Conservation (phyloP, 805 yeast species). For the Saturnispora saitoi region DNA sequence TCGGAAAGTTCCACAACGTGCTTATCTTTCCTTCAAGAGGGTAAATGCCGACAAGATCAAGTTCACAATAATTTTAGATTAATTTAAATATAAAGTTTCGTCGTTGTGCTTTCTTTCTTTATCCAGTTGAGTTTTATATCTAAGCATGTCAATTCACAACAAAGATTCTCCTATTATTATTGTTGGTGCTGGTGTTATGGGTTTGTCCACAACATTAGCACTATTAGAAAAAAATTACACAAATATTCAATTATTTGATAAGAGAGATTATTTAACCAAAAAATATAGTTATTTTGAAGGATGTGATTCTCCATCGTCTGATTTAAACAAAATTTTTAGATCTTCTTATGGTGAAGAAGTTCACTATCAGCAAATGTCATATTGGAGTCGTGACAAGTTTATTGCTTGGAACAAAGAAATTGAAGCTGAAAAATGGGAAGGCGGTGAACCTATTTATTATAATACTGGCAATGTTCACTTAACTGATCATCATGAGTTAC, state of each 20-base stretch:
- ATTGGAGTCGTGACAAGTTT: conserved; percentile 12
- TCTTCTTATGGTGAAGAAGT: conserved; percentile 15
- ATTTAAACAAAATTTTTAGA: conserved; percentile 18
- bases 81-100: too few relatives aligned
- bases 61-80: too few relatives aligned
- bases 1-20: background rate
- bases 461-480: conserved; percentile 15
- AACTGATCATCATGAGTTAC: conserved; percentile 8
- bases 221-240: conserved; percentile 15
- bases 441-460: conserved; percentile 13
- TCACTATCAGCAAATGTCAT: conserved; percentile 17
- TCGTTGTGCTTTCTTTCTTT: too few relatives aligned
- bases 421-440: conserved; percentile 12
- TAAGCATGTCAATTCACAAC: background rate
- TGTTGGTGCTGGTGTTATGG: conserved; percentile 47
- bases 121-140: too few relatives aligned
- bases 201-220: conserved; percentile 35
- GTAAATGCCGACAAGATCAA: background rate
- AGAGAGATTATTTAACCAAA: conserved; percentile 10
- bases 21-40: background rate
- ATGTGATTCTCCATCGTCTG: conserved; percentile 19
- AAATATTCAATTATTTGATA: conserved; percentile 16
- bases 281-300: conserved; percentile 16
- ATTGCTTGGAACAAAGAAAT: conserved; percentile 16
- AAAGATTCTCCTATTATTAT: conserved; percentile 21